Evolutionary conservation across 2,329 filamentous ascomycete species (phyloP), one percentile per base, ranked within the genome.

Genomic region (Coniella vitis): DNA sequence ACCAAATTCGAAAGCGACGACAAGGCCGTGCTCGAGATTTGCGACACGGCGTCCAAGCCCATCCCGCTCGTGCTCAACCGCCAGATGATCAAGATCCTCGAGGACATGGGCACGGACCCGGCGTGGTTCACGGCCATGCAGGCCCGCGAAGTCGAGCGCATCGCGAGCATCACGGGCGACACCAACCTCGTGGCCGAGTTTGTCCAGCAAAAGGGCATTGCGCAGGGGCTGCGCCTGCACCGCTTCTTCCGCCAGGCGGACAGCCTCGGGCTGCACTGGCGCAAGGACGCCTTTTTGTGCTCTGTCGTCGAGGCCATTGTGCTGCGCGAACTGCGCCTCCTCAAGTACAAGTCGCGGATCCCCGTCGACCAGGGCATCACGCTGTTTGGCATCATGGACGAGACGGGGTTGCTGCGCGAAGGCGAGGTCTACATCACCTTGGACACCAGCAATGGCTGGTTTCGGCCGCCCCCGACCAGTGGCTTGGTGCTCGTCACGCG

Each of bases 41-140:
- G 86, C 58, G 85, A 84, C 40, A 74, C 79, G 37, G 82, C 81
- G 0, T 80, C 79, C 34, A 79, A 74, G 44, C 83, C 86, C 0
- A 73, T 91, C 7, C 78, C 78, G 0, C 72, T 90, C 56, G 78
- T 82, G 16, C 73, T 94, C 1, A 94, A 94, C 58, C 81, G 85
- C 1, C 87, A 87, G 55, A 72, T 90, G 53, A 89, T 94, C 66
- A 94, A 94, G 61, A 89, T 94, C 4, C 64, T 95, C 1, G 89
- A 95, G 59, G 89, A 94, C 55, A 81, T 91, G 63, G 74, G 76
- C 0, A 80, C 86, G 0, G 61, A 71, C 0, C 59, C 68, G 1
- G 48, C 65, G 0, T 84, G 78, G 61, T 91, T 95, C 55, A 60
- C 84, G 10, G 58, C 71, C 0, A 65, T 87, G 1, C 88, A 93